Percentiles rank a stretch among this genome's conserved stretches.
Conservation (phyloP, 2,329 filamentous ascomycete genomes). For the Neonectria faginata region DNA sequence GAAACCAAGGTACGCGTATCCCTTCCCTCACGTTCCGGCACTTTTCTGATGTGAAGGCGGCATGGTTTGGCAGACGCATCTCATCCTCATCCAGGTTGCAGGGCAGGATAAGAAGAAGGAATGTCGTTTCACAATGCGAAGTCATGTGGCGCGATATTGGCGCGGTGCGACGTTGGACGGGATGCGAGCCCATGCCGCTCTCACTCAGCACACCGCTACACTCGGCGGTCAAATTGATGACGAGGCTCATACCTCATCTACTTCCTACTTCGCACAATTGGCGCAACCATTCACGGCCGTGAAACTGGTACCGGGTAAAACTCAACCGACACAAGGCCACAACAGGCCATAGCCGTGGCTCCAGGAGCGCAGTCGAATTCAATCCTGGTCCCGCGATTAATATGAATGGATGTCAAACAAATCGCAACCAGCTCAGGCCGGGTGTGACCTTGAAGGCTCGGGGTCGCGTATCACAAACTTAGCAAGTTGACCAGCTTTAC, state of each 20-base stretch:
- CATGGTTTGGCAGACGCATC: neutral
- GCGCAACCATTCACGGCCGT: conserved; percentile 9
- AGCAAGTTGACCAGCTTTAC: conserved; percentile 5
- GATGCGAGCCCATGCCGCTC: conserved; percentile 1
- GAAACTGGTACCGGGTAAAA: conserved; percentile 5
- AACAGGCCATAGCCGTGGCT: conserved; percentile 7
- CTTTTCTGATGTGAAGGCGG: conserved; percentile 2
- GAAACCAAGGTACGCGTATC: conserved; percentile 5
- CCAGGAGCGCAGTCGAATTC: neutral
- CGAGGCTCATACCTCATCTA: conserved; percentile 15
- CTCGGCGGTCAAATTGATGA: conserved; percentile 7
- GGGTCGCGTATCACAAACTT: neutral
- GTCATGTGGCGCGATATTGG: neutral
- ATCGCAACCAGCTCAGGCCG: neutral
- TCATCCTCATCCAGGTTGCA: neutral
- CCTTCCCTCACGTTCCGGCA: neutral
- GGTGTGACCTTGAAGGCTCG: neutral
- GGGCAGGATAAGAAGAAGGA: conserved; percentile 5
- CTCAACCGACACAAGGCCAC: conserved; percentile 13
- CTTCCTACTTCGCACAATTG: conserved; percentile 5
- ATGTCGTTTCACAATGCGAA: neutral
- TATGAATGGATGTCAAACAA: conserved; percentile 7
- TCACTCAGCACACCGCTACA: conserved; percentile 8
- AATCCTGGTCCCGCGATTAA: neutral
- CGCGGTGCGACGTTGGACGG: conserved; percentile 7